Evolutionary conservation across 2,329 filamentous ascomycete species (phyloP), one percentile per base, ranked within the genome.

Genomic region (Daldinia eschscholtzii): DNA sequence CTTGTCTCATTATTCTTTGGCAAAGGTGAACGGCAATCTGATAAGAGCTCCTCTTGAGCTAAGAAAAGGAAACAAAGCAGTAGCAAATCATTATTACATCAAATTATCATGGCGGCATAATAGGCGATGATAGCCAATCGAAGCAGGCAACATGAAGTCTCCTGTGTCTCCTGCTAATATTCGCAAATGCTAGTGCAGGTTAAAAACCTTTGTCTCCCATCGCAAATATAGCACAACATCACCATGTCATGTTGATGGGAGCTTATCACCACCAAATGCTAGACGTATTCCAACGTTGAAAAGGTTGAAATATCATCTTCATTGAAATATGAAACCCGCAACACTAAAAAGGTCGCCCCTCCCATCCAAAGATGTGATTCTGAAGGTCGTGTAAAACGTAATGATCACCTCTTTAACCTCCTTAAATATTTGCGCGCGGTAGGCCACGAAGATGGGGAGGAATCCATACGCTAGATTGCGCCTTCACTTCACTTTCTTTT

Each of bases 401-500:
- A 10, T 3, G 18, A 9, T 33, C 28, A 23, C 28, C 15, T 52
- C 28, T 4, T 10, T 30, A 33, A n/a, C 26, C 7, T 30, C 18
- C 33, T 26, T 7, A 7, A 12, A 37, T 23, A 26, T 37, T 15
- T 37, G 10, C 2, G 4, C 23, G 30, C 6, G 10, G 6, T 37
- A 37, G 18, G 12, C 52, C 33, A 46, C 59, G 59, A n/a, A 55
- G 59, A 42, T 61, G 59, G 2, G 59, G 59, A 3, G 59, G 48
- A 15, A 61, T 6, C 26, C 20, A 44, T n/a, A 5, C 2, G 6
- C 28, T 18, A 9, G 28, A 6, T 26, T 26, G 15, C 7, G 10
- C 6, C 6, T 26, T 13, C 2, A 20, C 18, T 4, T 50, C 20
- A 5, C 7, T 30, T 12, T 56, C 28, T 12, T 20, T 33, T 12